Evolutionary conservation across 2,329 filamentous ascomycete species (phyloP).

Genomic region (Decorospora gaudefroyi): DNA sequence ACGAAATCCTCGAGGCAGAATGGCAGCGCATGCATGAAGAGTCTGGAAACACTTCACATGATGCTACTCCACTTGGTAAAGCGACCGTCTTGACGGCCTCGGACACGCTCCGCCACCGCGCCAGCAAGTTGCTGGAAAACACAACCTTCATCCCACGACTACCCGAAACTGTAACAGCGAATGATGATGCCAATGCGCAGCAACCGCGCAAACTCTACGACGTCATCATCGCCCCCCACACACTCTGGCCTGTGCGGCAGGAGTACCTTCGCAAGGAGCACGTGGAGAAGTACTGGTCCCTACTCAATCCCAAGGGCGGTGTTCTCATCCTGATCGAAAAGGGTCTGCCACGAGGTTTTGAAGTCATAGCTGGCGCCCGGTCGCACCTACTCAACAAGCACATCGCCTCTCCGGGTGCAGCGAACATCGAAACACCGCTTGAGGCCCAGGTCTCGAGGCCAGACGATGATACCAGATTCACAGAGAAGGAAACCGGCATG

Average conservation of each 20-base stretch:
- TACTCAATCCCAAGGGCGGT: slow-evolving; percentile 82
- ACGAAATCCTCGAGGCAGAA: slow-evolving; percentile 78
- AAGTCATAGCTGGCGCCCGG: slow-evolving; percentile 84
- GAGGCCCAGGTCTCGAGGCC: slow-evolving; percentile 52
- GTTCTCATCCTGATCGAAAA: slow-evolving; percentile 89
- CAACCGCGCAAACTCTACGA: slow-evolving; percentile 76
- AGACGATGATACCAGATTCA: slow-evolving; percentile 40
- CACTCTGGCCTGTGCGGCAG: slow-evolving; percentile 75
- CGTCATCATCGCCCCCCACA: slow-evolving; percentile 85
- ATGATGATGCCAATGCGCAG: slow-evolving; percentile 49
- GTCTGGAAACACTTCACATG: slow-evolving; percentile 27
- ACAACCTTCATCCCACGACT: slow-evolving; percentile 90
- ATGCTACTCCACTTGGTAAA: slow-evolving; percentile 64
- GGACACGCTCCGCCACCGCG: slow-evolving; percentile 71
- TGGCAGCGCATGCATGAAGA: slow-evolving; percentile 68
- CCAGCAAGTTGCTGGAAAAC: slow-evolving; percentile 78
- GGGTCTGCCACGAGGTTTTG: slow-evolving; percentile 87
- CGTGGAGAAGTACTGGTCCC: slow-evolving; percentile 85
- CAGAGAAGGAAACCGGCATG: slow-evolving; percentile 62
- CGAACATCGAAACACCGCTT: slow-evolving; percentile 45
- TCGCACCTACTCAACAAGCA: slow-evolving; percentile 76
- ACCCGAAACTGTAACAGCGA: slow-evolving; percentile 78
- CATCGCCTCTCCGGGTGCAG: slow-evolving; percentile 65
- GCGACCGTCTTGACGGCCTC: slow-evolving; percentile 81
- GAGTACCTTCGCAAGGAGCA: slow-evolving; percentile 76